Conservation (phyloP, 495 filamentous ascomycete genomes). For the Penicillium goetzii region DNA sequence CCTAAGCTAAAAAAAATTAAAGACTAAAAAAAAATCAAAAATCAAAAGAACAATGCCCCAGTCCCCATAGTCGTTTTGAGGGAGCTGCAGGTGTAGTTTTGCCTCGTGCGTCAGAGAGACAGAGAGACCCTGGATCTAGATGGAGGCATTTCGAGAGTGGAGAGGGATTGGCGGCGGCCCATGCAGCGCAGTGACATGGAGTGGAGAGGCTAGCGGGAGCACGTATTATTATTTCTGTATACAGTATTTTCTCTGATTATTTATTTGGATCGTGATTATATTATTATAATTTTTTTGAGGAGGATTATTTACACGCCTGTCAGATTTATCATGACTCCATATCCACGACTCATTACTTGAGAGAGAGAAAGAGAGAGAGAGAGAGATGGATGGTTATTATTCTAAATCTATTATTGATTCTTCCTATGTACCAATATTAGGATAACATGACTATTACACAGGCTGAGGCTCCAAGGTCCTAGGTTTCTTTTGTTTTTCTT, state of each 20-base stretch:
- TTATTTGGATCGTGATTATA: background rate
- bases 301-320: background rate
- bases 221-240: slow-evolving; percentile 1
- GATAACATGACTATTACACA: background rate
- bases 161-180: slow-evolving; percentile 34
- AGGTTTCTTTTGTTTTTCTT: background rate
- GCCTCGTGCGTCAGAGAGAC: slow-evolving; percentile 37
- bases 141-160: slow-evolving; percentile 28
- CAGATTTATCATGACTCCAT: background rate
- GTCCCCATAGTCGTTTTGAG: slow-evolving; percentile 38
- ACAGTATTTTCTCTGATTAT: background rate
- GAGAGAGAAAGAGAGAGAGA: too few species aligned
- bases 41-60: slow-evolving; percentile 28
- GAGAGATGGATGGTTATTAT: too few species aligned
- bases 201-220: slow-evolving; percentile 9
- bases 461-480: background rate
- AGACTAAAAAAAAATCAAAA: slow-evolving; percentile 18
- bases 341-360: background rate
- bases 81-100: slow-evolving; percentile 41
- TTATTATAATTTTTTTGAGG: background rate
- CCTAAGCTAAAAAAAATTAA: slow-evolving; percentile 12
- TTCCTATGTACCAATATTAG: too few species aligned
- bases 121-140: slow-evolving; percentile 38
- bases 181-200: slow-evolving; percentile 31
- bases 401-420: too few species aligned